Evolutionary conservation across 176 grass and related monocot genomes (phyloP), one percentile per base, ranked within the genome.

Genomic region (Carex myosuroides): DNA sequence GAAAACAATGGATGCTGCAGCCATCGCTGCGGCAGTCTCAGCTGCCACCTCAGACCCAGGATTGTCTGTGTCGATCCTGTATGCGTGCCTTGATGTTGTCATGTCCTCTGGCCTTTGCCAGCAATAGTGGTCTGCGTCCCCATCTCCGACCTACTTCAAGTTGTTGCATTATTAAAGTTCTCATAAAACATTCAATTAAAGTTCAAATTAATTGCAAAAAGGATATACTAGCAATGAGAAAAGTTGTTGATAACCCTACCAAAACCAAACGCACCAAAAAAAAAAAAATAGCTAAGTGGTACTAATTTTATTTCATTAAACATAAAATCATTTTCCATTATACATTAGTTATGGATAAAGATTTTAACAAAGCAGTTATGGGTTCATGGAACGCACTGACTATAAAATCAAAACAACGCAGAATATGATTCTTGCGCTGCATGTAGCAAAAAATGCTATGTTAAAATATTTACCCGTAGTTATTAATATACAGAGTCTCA

Each of bases 1-100:
- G 91, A 98, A 98, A 9, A 90, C 89, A 50, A 87, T 13, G 18
- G 92, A 85, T 0, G 95, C 92, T 13, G 95, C 91, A 12, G 95
- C 92, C 95, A 98, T 90, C 35, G 92, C 92, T 5, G 95, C 95
- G 0, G 95, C 95, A 0, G 95, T 98, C 84, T 98, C 95, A 10
- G 89, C 95, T 20, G 95, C 92, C 14, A 98, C 87, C 86, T 98
- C 95, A 0, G 95, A 98, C 0, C 95, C 95, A 1, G 95, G 95
- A 80, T 88, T 46, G 0, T 89, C 86, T 29, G 82, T 61, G 91
- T 98, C 95, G 74, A 98, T 86, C 74, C 86, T 93, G 87, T 93
- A 94, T 0, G 95, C 86, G 1, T 87, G 79, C 1, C 92, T 79
- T 50, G 92, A 94, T 70, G 92, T 94, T 9, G 92, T 94, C 92